Evolutionary conservation across 805 yeast species (phyloP).

Genomic region (Saccharomycopsis sp.): DNA sequence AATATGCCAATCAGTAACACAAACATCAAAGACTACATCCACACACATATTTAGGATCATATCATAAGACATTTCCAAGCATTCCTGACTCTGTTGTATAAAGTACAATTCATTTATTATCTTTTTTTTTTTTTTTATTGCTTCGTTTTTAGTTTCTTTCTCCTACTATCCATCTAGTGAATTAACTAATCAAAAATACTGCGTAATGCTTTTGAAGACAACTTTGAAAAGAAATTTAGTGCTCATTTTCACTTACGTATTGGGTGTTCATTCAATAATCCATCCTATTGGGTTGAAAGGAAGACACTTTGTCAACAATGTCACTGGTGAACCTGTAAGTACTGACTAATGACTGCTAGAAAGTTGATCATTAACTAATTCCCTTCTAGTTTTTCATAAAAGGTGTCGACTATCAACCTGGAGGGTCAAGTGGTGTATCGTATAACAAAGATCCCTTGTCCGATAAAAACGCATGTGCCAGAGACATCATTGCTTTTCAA

Average conservation of each 20-base stretch:
- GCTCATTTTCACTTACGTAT: background rate
- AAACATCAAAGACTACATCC: background rate
- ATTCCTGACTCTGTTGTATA: background rate
- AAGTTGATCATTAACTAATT: no score
- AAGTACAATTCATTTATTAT: background rate
- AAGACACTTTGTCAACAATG: constrained; percentile 67
- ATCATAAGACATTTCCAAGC: background rate
- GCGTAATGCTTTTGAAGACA: no score
- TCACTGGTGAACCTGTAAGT: constrained; percentile 65
- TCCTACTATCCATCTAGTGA: no score
- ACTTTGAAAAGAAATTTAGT: background rate
- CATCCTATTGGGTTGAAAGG: constrained; percentile 68
- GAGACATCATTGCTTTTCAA: constrained; percentile 79
- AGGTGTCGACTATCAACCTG: constrained; percentile 96
- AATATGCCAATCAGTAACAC: background rate
- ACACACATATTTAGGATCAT: background rate
- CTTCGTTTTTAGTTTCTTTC: background rate
- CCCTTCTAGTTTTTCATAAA: constrained; percentile 62
- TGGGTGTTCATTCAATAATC: constrained; percentile 26
- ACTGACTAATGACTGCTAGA: no score
- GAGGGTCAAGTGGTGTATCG: constrained; percentile 79
- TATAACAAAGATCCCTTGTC: constrained; percentile 65
- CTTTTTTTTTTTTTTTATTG: background rate
- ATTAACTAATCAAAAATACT: no score
- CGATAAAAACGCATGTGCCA: constrained; percentile 61